These are phyloP conservation scores for Penicillium egyptiacum DNA, from an alignment of 495 filamentous ascomycete genomes.

Conservation along the genomic window DNA sequence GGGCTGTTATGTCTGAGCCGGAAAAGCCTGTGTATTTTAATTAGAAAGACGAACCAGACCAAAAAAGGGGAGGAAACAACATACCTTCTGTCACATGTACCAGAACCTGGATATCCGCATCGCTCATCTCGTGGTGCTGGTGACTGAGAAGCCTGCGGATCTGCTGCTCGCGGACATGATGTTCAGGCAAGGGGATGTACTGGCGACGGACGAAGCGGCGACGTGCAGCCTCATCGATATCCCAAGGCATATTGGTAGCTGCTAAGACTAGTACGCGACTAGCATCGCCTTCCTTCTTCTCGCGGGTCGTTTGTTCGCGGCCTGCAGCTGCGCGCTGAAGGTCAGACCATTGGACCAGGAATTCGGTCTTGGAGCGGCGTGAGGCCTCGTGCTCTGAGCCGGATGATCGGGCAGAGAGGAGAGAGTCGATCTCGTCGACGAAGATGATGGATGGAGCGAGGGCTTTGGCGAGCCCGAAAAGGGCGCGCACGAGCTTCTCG, in stretches of 20 bases:
- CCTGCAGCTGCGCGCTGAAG: constrained; percentile 90
- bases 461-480: constrained; percentile 86
- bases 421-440: constrained; percentile 96
- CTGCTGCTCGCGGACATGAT: constrained; percentile 73
- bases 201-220: constrained; percentile 89
- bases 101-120: constrained; percentile 70
- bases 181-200: constrained; percentile 93
- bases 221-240: constrained; percentile 93
- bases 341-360: constrained; percentile 96
- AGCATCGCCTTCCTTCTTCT: constrained; percentile 75
- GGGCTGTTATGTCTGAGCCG: constrained; percentile 93
- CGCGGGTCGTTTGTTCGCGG: constrained; percentile 65
- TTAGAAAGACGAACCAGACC: neutral
- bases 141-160: constrained; percentile 74
- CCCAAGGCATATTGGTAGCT: constrained; percentile 96
- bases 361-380: constrained; percentile 94
- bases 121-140: constrained; percentile 79
- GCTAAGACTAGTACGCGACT: constrained; percentile 90
- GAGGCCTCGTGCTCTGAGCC: constrained; percentile 91
- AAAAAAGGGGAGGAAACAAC: constrained; percentile 14
- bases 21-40: constrained; percentile 69
- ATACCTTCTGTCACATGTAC: constrained; percentile 86
- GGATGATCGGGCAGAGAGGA: constrained; percentile 81
- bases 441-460: constrained; percentile 97
- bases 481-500: constrained; percentile 91